These are phyloP conservation scores for Fusarium mundagurra DNA, from an alignment of 2,329 filamentous ascomycete species.

Conservation along the genomic window DNA sequence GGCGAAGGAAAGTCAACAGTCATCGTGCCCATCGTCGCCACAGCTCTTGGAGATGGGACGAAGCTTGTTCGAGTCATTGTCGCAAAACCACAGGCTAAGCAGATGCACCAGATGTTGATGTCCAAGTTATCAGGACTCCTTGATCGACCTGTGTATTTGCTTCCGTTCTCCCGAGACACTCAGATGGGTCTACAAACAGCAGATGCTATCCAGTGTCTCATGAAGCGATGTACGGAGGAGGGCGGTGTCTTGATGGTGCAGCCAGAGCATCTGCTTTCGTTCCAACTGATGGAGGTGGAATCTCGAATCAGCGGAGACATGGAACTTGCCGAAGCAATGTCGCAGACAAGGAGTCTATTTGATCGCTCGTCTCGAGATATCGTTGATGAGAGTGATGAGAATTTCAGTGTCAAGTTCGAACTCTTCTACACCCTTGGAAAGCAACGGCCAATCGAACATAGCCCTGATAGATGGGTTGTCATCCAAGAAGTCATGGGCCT, in stretches of 20 bases:
- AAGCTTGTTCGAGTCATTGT: slow-evolving; percentile 68
- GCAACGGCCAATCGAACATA: slow-evolving; percentile 60
- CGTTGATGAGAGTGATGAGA: slow-evolving; percentile 73
- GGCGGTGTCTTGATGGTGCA: slow-evolving; percentile 69
- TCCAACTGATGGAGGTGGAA: slow-evolving; percentile 70
- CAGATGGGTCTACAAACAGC: slow-evolving; percentile 47
- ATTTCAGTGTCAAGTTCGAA: slow-evolving; percentile 69
- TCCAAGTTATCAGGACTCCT: slow-evolving; percentile 63
- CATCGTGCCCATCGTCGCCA: slow-evolving; percentile 72
- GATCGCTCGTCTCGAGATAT: slow-evolving; percentile 61
- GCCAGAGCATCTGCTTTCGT: slow-evolving; percentile 71
- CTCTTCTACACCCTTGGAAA: slow-evolving; percentile 70
- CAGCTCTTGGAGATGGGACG: slow-evolving; percentile 60
- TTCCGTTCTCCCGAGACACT: slow-evolving; percentile 68
- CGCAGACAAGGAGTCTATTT: slow-evolving; percentile 57
- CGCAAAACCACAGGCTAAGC: slow-evolving; percentile 67
- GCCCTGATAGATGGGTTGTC: slow-evolving; percentile 65
- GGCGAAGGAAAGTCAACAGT: slow-evolving; percentile 76
- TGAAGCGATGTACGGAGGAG: slow-evolving; percentile 56
- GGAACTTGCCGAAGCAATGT: slow-evolving; percentile 46
- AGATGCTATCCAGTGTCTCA: slow-evolving; percentile 49
- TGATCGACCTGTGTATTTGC: slow-evolving; percentile 61
- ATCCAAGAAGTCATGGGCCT: slow-evolving; percentile 63
- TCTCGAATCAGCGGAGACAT: slow-evolving; percentile 46
- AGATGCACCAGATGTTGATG: slow-evolving; percentile 59